These are phyloP conservation scores for Pilobolus umbonatus DNA, from an alignment of 192 early-diverging fungal genomes.

Conservation along the genomic window DNA sequence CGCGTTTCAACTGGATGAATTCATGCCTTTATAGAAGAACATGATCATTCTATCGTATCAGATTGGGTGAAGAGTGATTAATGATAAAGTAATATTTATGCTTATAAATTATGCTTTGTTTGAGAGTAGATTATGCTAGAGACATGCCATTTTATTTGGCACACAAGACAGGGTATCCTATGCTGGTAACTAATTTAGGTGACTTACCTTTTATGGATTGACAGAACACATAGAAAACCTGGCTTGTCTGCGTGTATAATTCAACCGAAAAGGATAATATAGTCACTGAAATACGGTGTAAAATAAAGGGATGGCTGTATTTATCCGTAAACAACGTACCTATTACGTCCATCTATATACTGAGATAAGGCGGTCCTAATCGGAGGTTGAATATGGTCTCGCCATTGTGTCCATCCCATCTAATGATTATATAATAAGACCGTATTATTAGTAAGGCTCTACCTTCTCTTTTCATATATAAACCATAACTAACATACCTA, in stretches of 20 bases:
- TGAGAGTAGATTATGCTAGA: not conserved
- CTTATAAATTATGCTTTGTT: not conserved
- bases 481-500: not conserved
- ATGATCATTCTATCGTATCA: not conserved
- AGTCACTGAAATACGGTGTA: no score
- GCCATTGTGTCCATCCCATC: no score
- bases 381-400: no score
- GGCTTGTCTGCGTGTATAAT: no score
- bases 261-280: no score
- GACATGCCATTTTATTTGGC: not conserved
- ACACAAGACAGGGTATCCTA: not conserved
- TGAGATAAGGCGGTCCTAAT: no score
- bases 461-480: not conserved
- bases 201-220: constrained; percentile 5
- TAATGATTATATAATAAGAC: not conserved
- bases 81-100: no score
- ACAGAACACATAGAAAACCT: no score
- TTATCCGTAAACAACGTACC: no score
- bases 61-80: no score
- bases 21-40: constrained; percentile 1
- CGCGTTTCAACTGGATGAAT: not conserved
- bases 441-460: not conserved
- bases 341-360: no score
- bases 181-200: not conserved
- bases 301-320: no score